These are phyloP conservation scores for Pythium periplocum DNA, from an alignment of 352 stramenopile species.

Conservation along the genomic window DNA sequence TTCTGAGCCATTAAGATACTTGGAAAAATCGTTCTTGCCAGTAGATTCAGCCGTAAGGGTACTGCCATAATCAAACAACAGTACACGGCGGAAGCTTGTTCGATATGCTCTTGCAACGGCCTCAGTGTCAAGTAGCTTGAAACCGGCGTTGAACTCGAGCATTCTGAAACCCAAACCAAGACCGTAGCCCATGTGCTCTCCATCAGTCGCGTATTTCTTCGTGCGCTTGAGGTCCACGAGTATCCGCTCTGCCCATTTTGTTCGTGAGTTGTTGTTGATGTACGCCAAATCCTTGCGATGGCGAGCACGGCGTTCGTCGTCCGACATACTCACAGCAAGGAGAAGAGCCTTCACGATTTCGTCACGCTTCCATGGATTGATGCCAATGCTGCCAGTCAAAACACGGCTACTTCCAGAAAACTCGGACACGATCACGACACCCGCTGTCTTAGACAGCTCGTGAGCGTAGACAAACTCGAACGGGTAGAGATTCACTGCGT, in stretches of 20 bases:
- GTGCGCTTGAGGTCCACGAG: conserved; percentile 97
- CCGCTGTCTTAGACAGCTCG: conserved; percentile 65
- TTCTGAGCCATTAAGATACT: conserved; percentile 63
- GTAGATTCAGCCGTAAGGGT: conserved; percentile 89
- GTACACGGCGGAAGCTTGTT: conserved; percentile 81
- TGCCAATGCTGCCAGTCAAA: conserved; percentile 93
- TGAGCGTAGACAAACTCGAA: conserved; percentile 87
- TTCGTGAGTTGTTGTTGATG: conserved; percentile 93
- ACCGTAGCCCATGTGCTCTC: conserved; percentile 92
- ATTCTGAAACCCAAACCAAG: conserved; percentile 95
- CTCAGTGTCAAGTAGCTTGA: conserved; percentile 92
- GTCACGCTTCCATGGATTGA: conserved; percentile 97
- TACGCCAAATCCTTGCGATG: conserved; percentile 88
- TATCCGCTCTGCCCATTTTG: conserved; percentile 96
- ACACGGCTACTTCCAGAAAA: conserved; percentile 97
- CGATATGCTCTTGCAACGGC: conserved; percentile 89
- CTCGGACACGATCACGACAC: conserved; percentile 95
- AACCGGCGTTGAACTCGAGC: conserved; percentile 95
- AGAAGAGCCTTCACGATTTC: conserved; percentile 78
- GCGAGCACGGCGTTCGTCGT: conserved; percentile 61
- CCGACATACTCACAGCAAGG: conserved; percentile 61
- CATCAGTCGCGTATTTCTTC: conserved; percentile 78
- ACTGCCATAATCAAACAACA: conserved; percentile 98
- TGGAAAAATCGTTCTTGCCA: conserved; percentile 67
- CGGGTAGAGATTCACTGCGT: conserved; percentile 80